These are phyloP conservation scores for Colletotrichum sp. DNA, from an alignment of 2,329 filamentous ascomycete species.

Conservation along the genomic window DNA sequence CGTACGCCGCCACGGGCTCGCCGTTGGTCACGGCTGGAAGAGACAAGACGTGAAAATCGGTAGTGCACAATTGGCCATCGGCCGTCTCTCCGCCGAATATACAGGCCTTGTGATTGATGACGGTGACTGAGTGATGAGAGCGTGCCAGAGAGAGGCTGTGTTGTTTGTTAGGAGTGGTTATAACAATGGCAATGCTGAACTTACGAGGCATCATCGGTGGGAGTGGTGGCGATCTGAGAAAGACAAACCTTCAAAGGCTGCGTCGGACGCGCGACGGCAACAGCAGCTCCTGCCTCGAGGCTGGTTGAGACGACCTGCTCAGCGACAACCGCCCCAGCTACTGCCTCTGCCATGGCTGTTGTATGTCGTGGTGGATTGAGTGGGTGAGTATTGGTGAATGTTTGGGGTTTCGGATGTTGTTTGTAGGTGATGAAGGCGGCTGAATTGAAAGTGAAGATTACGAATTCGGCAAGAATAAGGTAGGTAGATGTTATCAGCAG, in stretches of 20 bases:
- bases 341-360: slow-evolving; percentile 41
- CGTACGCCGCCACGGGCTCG: slow-evolving; percentile 30
- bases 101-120: slow-evolving; percentile 59
- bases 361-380: neutral
- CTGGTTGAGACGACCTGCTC: slow-evolving; percentile 46
- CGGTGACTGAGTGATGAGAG: slow-evolving; percentile 55
- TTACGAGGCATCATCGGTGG: slow-evolving; percentile 31
- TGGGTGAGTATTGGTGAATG: neutral
- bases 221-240: slow-evolving; percentile 46
- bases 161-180: neutral
- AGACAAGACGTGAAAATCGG: slow-evolving; percentile 57
- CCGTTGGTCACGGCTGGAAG: slow-evolving; percentile 45
- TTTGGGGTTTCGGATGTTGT: neutral
- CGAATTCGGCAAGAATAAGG: neutral
- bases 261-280: slow-evolving; percentile 55
- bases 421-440: neutral
- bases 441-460: neutral
- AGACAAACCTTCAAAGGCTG: slow-evolving; percentile 56
- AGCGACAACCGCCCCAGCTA: slow-evolving; percentile 40
- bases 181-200: neutral
- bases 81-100: slow-evolving; percentile 57
- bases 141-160: slow-evolving; percentile 45
- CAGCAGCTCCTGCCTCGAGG: slow-evolving; percentile 43
- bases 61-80: slow-evolving; percentile 46
- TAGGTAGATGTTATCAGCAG: neutral